Evolutionary conservation across 352 stramenopile species (phyloP).

Genomic region (Globisporangium radiosum): DNA sequence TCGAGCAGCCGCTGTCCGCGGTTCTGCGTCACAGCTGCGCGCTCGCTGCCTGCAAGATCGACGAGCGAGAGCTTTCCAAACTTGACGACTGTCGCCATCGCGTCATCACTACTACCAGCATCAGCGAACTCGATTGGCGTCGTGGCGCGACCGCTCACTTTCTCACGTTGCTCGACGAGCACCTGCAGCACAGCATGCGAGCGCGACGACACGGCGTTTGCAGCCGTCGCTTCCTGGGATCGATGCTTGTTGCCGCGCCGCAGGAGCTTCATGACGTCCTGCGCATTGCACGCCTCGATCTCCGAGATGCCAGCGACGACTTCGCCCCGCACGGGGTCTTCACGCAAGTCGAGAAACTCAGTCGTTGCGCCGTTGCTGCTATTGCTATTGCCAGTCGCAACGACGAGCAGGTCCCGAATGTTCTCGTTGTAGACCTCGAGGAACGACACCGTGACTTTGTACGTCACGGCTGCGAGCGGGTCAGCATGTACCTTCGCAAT

Average conservation of each 20-base stretch:
- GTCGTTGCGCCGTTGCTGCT: neutral
- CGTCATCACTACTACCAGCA: neutral
- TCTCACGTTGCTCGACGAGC: constrained; percentile 67
- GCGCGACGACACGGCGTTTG: constrained; percentile 84
- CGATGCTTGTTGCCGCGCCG: constrained; percentile 81
- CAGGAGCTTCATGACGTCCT: constrained; percentile 85
- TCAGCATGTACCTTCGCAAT: constrained; percentile 38
- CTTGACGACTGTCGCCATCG: constrained; percentile 42
- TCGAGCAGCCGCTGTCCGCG: constrained; percentile 77
- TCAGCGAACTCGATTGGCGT: constrained; percentile 4
- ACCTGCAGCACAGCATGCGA: constrained; percentile 89
- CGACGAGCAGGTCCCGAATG: constrained; percentile 82
- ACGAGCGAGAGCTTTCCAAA: constrained; percentile 89
- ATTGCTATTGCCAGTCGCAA: constrained; percentile 1
- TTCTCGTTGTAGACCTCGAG: constrained; percentile 93
- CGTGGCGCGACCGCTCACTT: constrained; percentile 3
- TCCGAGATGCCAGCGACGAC: constrained; percentile 84
- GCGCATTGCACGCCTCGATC: constrained; percentile 64
- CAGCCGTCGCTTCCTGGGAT: constrained; percentile 83
- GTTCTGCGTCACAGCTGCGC: constrained; percentile 88
- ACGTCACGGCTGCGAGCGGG: constrained; percentile 25
- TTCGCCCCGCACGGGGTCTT: constrained; percentile 83
- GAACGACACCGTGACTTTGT: constrained; percentile 82
- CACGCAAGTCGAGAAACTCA: constrained; percentile 69
- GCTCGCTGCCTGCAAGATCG: constrained; percentile 88